Evolutionary conservation across 257 asterid genomes (phyloP).

Genomic region (Lithospermum erythrorhizon): DNA sequence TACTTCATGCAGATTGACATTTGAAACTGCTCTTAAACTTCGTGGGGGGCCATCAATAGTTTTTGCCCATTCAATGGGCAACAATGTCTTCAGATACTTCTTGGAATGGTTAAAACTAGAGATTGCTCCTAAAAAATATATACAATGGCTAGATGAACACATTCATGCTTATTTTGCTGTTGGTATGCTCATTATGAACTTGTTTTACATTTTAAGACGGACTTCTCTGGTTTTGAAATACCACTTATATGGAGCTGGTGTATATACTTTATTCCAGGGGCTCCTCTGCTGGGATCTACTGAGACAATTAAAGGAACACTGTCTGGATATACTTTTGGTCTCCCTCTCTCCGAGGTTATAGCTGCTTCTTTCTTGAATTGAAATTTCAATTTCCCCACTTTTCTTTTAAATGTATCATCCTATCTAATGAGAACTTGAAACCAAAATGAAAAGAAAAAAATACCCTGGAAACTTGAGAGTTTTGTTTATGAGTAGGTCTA

Average conservation of each 20-base stretch:
- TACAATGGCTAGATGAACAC: conserved; percentile 84
- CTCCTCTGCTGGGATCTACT: conserved; percentile 88
- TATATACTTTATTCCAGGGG: conserved; percentile 41
- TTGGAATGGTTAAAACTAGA: conserved; percentile 97
- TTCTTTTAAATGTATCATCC: too few relatives aligned
- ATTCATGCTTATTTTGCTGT: conserved; percentile 98
- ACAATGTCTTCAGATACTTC: conserved; percentile 97
- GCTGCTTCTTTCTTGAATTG: conserved; percentile 10
- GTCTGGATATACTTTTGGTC: conserved; percentile 81
- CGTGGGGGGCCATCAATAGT: conserved; percentile 96
- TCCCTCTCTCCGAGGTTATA: conserved; percentile 93
- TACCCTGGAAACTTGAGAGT: too few relatives aligned
- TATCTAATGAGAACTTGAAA: too few relatives aligned
- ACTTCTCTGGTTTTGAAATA: conserved; percentile 3
- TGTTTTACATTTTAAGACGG: conserved; percentile 10
- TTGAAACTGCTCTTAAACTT: conserved; percentile 92
- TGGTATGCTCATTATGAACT: conserved; percentile 46
- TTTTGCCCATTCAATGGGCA: conserved; percentile 94
- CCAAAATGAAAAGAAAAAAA: too few relatives aligned
- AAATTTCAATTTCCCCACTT: background rate
- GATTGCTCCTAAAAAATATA: conserved; percentile 82
- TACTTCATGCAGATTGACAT: conserved; percentile 60
- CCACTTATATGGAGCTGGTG: conserved; percentile 13
- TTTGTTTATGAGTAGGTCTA: too few relatives aligned
- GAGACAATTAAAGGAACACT: conserved; percentile 78